A percentile compares a stretch with the other conserved stretches of the same genome.
phyloP scores from a whole-genome alignment of 129 eudicot genomes.

The Tanacetum coccineum region DNA sequence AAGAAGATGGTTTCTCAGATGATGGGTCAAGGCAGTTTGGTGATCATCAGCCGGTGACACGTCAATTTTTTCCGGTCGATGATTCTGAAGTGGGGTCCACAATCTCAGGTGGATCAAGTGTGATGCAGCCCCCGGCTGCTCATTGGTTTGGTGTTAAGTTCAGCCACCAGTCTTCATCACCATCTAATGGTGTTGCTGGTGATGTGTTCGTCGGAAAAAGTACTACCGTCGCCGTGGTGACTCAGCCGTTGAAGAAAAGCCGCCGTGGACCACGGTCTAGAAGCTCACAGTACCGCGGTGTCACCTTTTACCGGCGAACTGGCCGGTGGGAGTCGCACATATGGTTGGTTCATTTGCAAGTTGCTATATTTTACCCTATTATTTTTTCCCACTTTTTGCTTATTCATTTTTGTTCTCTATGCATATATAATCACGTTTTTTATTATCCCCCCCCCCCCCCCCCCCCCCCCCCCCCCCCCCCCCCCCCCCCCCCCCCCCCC shows the following conservation, averaged over 20 bases:
- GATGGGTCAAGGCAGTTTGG: conserved; percentile 56
- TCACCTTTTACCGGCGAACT: conserved; percentile 94
- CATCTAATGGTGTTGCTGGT: conserved; percentile 18
- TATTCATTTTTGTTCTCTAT: neutral
- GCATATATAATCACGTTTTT: conserved; percentile 14
- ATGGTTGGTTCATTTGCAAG: conserved; percentile 43
- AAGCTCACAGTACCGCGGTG: conserved; percentile 96
- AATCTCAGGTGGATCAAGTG: conserved; percentile 21
- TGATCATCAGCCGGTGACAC: conserved; percentile 55
- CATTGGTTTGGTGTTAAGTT: conserved; percentile 82
- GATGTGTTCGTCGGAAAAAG: conserved; percentile 30
- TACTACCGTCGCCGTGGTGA: conserved; percentile 29
- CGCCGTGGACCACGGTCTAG: conserved; percentile 97
- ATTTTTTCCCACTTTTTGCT: neutral
- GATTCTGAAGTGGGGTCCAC: conserved; percentile 44
- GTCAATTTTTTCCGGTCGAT: conserved; percentile 81
- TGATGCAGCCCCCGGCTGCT: conserved; percentile 30
- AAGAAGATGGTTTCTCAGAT: conserved; percentile 47
- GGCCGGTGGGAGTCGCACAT: conserved; percentile 99
- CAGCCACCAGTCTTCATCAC: conserved; percentile 41
- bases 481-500: no score
- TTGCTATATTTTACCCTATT: neutral
- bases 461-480: no score
- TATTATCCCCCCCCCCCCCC: no score
- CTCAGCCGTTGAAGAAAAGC: conserved; percentile 77